Base-by-base conservation (phyloP, 192 early-diverging fungal genomes). In the Piromyces finnis region DNA sequence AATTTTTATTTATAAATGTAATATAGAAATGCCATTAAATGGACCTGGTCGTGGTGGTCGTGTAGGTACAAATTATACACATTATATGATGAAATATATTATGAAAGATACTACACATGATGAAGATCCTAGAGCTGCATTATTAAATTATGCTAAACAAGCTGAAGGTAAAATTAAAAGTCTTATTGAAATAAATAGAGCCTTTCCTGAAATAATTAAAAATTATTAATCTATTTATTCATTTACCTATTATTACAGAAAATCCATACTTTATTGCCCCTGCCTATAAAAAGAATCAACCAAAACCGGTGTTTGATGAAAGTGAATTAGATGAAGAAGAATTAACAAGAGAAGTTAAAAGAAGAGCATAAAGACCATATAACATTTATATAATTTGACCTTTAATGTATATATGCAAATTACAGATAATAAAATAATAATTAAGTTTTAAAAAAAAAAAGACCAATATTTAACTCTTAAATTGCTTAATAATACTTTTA, bases 71-170 rank as follows among this genome's bases (percentile, higher is more conserved):
- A 97, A 90, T 81, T 81, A 90, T 36, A 93, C 93, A 1, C 94
- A 97, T 84, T 93, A 94, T 81, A 92, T 97, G 26, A 92, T 98
- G 87, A 94, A 93, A 80, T 87, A 86, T 3, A 84, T 95, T 12
- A 87, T 89, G 12, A 94, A 91, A 81, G 93, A 95, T 80, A 82
- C 82, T 17, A 85, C 85, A 77, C 88, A 92, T 78, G 93, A 95
- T 80, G 95, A 96, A 81, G 97, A 99, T 86, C 97, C 97, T 16
- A 86, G 97, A 78, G 96, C 93, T 78, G 97, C 94, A 5, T 88
- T 99, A 82, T 84, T 99, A 30, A 93, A 90, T 80, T 95, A 94
- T 86, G 96, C 97, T 0, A 86, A 89, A 5, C 86, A 88, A 3
- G 94, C 95, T 0, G 91, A 93, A 81, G 78, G 28, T 27, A 29